Conservation (phyloP, 441 rosid species). For the Pelargonium cotyledonis region DNA sequence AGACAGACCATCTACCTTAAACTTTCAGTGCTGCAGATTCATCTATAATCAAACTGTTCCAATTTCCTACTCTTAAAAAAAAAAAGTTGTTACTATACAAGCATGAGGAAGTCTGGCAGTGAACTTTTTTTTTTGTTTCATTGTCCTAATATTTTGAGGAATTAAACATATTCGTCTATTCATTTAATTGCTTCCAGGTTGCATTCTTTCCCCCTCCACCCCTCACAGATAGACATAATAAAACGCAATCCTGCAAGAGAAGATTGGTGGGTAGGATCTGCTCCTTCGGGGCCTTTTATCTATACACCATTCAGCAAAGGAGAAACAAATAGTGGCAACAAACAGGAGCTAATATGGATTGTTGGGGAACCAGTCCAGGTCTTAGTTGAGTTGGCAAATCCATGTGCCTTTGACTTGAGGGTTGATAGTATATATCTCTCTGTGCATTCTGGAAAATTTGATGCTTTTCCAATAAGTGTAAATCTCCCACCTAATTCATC, state of each 20-base stretch:
- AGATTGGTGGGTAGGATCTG: constrained; percentile 98
- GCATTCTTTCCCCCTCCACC: constrained; percentile 74
- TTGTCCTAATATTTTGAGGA: background rate
- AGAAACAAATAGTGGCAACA: constrained; percentile 60
- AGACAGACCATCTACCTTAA: background rate
- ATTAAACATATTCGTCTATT: constrained; percentile 11
- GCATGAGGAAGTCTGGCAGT: background rate
- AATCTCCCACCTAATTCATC: constrained; percentile 90
- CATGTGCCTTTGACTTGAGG: constrained; percentile 85
- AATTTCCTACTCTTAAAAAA: background rate
- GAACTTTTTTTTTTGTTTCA: constrained; percentile 1
- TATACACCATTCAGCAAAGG: constrained; percentile 98
- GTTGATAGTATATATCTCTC: constrained; percentile 92
- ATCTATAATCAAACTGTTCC: background rate
- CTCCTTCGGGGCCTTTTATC: constrained; percentile 97
- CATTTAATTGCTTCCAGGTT: constrained; percentile 38
- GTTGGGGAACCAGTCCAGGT: constrained; percentile 97
- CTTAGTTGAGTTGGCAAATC: constrained; percentile 96
- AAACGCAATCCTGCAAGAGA: constrained; percentile 79
- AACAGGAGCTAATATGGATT: constrained; percentile 85
- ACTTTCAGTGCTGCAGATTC: background rate
- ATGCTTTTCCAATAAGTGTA: constrained; percentile 85
- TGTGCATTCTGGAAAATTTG: constrained; percentile 71
- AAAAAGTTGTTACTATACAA: background rate
- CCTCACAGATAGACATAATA: constrained; percentile 74